These are phyloP conservation scores for Ophiocordyceps camponoti-leonardi DNA, from an alignment of 2,329 filamentous ascomycete genomes.

Conservation along the genomic window DNA sequence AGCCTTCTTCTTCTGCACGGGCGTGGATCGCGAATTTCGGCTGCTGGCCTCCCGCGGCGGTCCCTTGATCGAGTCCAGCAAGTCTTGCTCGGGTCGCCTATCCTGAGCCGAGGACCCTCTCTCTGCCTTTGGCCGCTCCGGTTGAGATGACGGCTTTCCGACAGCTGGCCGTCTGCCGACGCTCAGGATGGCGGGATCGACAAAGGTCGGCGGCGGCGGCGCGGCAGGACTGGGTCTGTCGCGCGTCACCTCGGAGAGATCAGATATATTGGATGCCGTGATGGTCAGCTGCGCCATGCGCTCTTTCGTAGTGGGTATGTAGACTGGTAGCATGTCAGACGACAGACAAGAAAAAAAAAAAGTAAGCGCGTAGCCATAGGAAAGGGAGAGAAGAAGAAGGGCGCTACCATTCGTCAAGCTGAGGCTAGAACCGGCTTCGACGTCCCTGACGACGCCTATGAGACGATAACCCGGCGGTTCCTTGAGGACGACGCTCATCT, in stretches of 20 bases:
- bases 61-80: conserved; percentile 12
- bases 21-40: conserved; percentile 6
- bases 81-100: conserved; percentile 8
- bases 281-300: conserved; percentile 27
- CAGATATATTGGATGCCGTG: conserved; percentile 24
- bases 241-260: conserved; percentile 23
- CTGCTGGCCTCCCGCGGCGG: not conserved
- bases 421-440: conserved; percentile 49
- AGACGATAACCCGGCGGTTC: conserved; percentile 46
- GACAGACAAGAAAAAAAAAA: too few relatives aligned
- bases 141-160: conserved; percentile 7
- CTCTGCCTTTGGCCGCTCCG: too few relatives aligned
- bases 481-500: conserved; percentile 56
- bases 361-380: too few relatives aligned
- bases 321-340: conserved; percentile 13
- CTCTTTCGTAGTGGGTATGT: conserved; percentile 22
- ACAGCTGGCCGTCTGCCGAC: conserved; percentile 29
- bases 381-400: not conserved
- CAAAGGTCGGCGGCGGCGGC: conserved; percentile 31
- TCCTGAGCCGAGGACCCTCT: not conserved
- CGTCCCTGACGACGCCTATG: conserved; percentile 52
- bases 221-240: conserved; percentile 1
- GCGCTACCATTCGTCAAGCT: conserved; percentile 51
- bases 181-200: conserved; percentile 73
- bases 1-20: conserved; percentile 14